Evolutionary conservation across 805 yeast genomes (phyloP), one percentile per base, ranked within the genome.

Genomic region (Nakazawaea anatomiae): DNA sequence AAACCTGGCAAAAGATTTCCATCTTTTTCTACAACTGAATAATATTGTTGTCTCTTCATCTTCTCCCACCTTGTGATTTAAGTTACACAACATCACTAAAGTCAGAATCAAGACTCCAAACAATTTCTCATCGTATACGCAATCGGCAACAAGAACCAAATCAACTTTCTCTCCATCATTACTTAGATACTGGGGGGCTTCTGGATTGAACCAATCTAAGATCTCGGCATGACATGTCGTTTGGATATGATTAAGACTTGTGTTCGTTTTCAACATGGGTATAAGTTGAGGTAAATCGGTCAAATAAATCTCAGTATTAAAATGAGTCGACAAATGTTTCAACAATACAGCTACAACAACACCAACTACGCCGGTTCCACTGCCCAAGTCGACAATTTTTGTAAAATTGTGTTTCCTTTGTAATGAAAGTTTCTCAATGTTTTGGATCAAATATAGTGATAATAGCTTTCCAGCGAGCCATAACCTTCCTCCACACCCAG

Each of bases 401-500:
- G 56, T 59, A 41, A 59, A 27, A 4, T 27, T 6, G 28, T 25
- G 10, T 12, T 38, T 38, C 6, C 45, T 1, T 67, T 63, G 27
- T 65, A 43, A 62, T 58, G 52, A 25, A 25, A 43, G 8, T 35
- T 38, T n/a, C 11, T 53, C 51, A 42, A 58, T 57, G 39, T 62
- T 59, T 42, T 66, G 69, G 1, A 71, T 47, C 7, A 77, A 54
- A 52, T 77, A 80, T 39, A 74, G 65, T 11, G 82, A 70, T 18
- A 80, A 63, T 44, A 79, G 64, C 50, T 79, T 80, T 14, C 85
- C 85, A 8, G 85, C 83, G 1, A 80, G 70, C 85, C 85, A 80
- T 4, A 80, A 67, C 52, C 77, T 75, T 3, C 85, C 85, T n/a
- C 85, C 85, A 60, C 85, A 80, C 1, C 85, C 85, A 5, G 72